Percentiles rank a stretch among this genome's conserved stretches.
phyloP scores from a whole-genome alignment of 2,329 filamentous ascomycete genomes.

The Ophiostoma triangulosporum region DNA sequence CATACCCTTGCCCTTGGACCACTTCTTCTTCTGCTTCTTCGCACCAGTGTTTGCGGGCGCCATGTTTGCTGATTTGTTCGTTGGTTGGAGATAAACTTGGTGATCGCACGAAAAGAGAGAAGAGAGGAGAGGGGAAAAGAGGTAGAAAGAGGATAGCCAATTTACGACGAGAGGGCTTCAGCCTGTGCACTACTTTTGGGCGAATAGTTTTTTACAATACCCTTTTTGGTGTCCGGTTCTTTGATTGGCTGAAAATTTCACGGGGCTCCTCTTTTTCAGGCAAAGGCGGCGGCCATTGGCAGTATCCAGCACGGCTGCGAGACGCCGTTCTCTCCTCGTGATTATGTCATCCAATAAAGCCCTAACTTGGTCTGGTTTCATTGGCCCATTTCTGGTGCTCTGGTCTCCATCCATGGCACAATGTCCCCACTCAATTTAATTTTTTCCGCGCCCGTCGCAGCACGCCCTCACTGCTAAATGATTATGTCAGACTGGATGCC shows the following conservation, averaged over 20 bases:
- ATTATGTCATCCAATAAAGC: not conserved
- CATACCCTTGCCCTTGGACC: slow-evolving; percentile 60
- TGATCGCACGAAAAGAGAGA: slow-evolving; percentile 8
- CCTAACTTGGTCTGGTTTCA: not conserved
- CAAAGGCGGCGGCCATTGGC: not conserved
- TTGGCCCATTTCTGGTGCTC: not conserved
- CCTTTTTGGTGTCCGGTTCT: not conserved
- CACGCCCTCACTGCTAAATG: not conserved
- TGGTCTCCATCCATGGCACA: not conserved
- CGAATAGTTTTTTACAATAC: slow-evolving; percentile 2
- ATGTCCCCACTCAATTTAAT: not conserved
- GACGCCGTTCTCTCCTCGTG: not conserved
- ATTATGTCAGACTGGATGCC: not conserved
- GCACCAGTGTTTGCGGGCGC: slow-evolving; percentile 44
- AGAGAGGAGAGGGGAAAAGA: slow-evolving; percentile 6
- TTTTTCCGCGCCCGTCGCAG: slow-evolving; percentile 15
- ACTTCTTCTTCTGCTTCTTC: slow-evolving; percentile 78
- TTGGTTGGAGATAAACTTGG: slow-evolving; percentile 17
- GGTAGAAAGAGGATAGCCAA: slow-evolving; percentile 1
- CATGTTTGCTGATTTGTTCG: slow-evolving; percentile 25
- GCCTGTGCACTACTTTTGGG: not conserved
- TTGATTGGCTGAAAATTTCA: slow-evolving; percentile 1
- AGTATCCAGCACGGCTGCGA: not conserved
- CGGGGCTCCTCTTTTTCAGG: not conserved
- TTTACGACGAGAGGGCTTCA: not conserved